Evolutionary conservation across 2,329 filamentous ascomycete species (phyloP), one percentile per base, ranked within the genome.

Genomic region (Botrytis byssoidea): DNA sequence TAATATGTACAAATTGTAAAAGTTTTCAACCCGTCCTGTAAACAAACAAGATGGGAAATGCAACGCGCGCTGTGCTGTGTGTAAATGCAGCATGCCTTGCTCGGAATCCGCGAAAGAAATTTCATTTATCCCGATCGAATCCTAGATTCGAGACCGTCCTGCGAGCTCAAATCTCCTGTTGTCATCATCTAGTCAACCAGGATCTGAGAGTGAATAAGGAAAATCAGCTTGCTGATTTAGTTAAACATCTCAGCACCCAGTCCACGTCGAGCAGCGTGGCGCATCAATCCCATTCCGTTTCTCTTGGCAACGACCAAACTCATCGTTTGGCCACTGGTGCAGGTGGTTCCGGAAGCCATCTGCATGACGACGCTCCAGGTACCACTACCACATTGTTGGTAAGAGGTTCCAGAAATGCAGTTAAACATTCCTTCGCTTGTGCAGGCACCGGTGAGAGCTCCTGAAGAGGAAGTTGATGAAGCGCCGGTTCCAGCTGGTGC

Each of bases 381-480:
- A 14, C 88, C 87, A 3, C 84, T 85, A 12, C 84, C 88, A 74
- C 88, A 89, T 66, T 86, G 86, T 80, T 89, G 87, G 84, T 84
- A 89, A 0, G 84, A 83, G 1, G 79, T 82, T 22, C 86, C 86
- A 0, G 79, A 82, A 10, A 88, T 81, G 76, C 88, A 89, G 82
- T 88, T 88, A 85, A 85, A 89, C 18, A 80, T 79, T 1, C 87
- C 88, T 64, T 88, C 86, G 12, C 82, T 78, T 77, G 83, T 77
- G 80, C 87, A 89, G 0, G 85, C 81, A 1, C 85, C 77, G 37
- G 83, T 65, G 29, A 78, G 73, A 6, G 74, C 76, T 42, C 74
- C 70, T 18, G 76, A 73, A 40, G 76, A 74, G 35, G 76, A 72
- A 32, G 60, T 66, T 12, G 61, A 35, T 18, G 65, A 20, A 4